Percentiles rank a stretch among this genome's conserved stretches.
These are phyloP conservation scores for Tetradesmus obliquus DNA, from an alignment of 139 green algal species.

Conservation along the genomic window DNA sequence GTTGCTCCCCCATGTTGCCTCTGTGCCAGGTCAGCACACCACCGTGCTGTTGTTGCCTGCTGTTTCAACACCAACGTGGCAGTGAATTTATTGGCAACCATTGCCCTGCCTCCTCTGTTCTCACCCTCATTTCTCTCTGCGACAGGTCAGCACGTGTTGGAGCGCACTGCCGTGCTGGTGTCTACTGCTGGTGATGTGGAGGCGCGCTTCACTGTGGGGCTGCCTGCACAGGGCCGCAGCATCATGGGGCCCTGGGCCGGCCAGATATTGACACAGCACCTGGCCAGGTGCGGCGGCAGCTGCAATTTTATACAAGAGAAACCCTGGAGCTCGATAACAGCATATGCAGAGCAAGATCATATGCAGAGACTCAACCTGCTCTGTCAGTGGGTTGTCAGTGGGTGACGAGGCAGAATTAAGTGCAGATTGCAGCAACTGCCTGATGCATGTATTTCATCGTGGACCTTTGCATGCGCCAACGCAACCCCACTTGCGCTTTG, in stretches of 20 bases:
- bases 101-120: too few species aligned
- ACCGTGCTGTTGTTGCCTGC: neutral
- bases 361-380: too few species aligned
- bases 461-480: too few species aligned
- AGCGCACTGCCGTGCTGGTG: slow-evolving; percentile 72
- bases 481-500: too few species aligned
- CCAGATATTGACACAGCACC: slow-evolving; percentile 62
- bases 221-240: slow-evolving; percentile 74
- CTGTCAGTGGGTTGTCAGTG: too few species aligned
- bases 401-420: too few species aligned
- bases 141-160: slow-evolving; percentile 71
- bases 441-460: too few species aligned
- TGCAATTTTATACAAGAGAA: too few species aligned
- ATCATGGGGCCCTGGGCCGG: slow-evolving; percentile 68
- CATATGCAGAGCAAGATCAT: too few species aligned
- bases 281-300: slow-evolving; percentile 54
- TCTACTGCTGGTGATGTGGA: slow-evolving; percentile 57
- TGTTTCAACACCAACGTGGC: neutral
- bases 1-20: neutral
- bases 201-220: slow-evolving; percentile 75
- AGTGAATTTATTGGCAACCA: too few species aligned
- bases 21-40: neutral
- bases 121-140: neutral
- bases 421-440: too few species aligned
- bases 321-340: too few species aligned